These are phyloP conservation scores for Mycena citricolor DNA, from an alignment of 1,284 basidiomycete species.

Conservation along the genomic window DNA sequence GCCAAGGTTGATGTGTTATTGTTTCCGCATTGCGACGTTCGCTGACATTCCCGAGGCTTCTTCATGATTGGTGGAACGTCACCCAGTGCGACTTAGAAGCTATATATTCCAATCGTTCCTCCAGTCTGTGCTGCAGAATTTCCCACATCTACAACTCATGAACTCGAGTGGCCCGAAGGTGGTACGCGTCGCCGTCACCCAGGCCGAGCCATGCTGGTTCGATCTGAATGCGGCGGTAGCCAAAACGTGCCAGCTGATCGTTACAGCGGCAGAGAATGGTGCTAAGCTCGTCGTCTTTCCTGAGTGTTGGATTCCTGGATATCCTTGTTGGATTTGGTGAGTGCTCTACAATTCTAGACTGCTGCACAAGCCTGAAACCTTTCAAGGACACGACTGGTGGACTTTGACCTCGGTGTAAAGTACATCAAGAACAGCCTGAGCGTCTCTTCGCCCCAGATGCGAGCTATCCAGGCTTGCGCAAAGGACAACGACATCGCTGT, in stretches of 20 bases:
- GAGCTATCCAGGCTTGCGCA: neutral
- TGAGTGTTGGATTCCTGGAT: slow-evolving; percentile 27
- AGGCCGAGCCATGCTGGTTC: slow-evolving; percentile 26
- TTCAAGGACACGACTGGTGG: slow-evolving; percentile 20
- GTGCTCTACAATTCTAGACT: slow-evolving; percentile 19
- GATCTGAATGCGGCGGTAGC: slow-evolving; percentile 22
- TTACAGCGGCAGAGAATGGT: slow-evolving; percentile 24
- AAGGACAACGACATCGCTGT: neutral
- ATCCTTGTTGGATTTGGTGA: slow-evolving; percentile 22
- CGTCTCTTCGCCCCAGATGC: slow-evolving; percentile 22
- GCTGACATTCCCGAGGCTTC: too few species aligned
- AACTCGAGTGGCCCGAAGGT: too few species aligned
- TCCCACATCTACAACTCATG: too few species aligned
- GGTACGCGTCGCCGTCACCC: slow-evolving; percentile 25
- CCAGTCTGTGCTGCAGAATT: too few species aligned
- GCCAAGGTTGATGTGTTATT: too few species aligned
- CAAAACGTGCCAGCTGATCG: slow-evolving; percentile 21
- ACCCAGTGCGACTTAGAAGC: too few species aligned
- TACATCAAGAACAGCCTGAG: slow-evolving; percentile 20
- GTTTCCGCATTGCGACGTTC: too few species aligned
- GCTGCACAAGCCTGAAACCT: slow-evolving; percentile 15
- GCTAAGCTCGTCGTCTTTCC: slow-evolving; percentile 25
- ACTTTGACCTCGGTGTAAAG: slow-evolving; percentile 15
- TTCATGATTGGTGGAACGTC: too few species aligned
- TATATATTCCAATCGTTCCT: too few species aligned